These are phyloP conservation scores for Nematodospora anomalae DNA, from an alignment of 1,139 yeast species.

Conservation along the genomic window DNA sequence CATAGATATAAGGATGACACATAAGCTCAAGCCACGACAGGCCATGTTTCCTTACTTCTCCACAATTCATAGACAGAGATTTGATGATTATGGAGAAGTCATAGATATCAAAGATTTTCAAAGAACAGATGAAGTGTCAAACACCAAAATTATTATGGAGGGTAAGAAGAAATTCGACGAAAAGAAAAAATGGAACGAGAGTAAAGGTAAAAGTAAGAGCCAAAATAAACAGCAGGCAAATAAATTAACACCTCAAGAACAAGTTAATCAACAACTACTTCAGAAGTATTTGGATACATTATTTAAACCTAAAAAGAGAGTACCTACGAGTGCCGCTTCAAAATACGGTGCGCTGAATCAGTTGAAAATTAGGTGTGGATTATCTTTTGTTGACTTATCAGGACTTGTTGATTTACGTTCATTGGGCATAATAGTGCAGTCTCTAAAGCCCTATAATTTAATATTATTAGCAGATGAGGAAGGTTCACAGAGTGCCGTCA, in stretches of 20 bases:
- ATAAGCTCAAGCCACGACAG: slow-evolving; percentile 57
- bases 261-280: slow-evolving; percentile 42
- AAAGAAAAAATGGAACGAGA: slow-evolving; percentile 23
- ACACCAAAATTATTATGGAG: slow-evolving; percentile 35
- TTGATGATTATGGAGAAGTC: slow-evolving; percentile 85
- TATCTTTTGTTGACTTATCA: slow-evolving; percentile 77
- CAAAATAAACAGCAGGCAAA: slow-evolving; percentile 18
- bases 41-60: slow-evolving; percentile 76
- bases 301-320: slow-evolving; percentile 54
- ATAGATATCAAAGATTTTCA: slow-evolving; percentile 66
- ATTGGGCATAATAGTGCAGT: slow-evolving; percentile 71
- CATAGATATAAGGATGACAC: slow-evolving; percentile 66
- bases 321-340: slow-evolving; percentile 21
- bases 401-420: slow-evolving; percentile 88
- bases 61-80: slow-evolving; percentile 41
- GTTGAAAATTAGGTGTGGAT: slow-evolving; percentile 62
- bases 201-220: slow-evolving; percentile 16
- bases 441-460: slow-evolving; percentile 76
- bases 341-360: slow-evolving; percentile 25
- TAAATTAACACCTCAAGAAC: slow-evolving; percentile 47
- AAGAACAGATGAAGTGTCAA: slow-evolving; percentile 52
- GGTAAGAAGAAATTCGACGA: slow-evolving; percentile 34
- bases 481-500: slow-evolving; percentile 24
- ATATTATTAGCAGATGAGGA: slow-evolving; percentile 54
- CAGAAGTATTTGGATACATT: slow-evolving; percentile 57